Base-by-base conservation (phyloP, 805 yeast genomes). In the Komagataella kurtzmanii region DNA sequence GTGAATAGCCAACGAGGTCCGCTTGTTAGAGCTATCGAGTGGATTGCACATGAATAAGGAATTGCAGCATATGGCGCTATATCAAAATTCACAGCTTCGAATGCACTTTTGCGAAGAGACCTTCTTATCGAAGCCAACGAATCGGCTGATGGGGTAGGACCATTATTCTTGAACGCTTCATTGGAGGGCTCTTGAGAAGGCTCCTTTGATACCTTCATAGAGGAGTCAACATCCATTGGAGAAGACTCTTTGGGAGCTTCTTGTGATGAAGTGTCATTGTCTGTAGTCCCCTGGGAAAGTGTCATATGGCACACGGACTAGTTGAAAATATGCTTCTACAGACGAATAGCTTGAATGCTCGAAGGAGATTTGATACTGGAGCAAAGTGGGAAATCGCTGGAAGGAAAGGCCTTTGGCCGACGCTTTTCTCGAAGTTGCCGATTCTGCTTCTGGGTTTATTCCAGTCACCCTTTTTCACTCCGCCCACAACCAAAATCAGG, bases 1-100 rank as follows among this genome's bases (percentile, higher is more conserved):
- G 96, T 83, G 59, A 90, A 84, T 45, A 93, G 71, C 84, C 89
- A 90, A 61, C 82, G 83, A 46, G 89, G 83, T 5, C 95, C 95
- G 58, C 77, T 79, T 1, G 95, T 78, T 48, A 88, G 70, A 1
- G 90, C 83, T 43, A 91, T 58, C 2, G 93, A 76, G 65, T 88
- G 88, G 36, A 93, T 83, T 24, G 85, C 82, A 1, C 87, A 69
- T 1, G 88, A 75, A 59, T 87, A 88, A 1, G 96, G 91, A 8
- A 90, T 82, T 1, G 97, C 97, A 18, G 85, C 95, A 8, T 85
- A 77, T 0, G 99, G 98, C 44, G 78, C 72, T 2, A 91, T 80
- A 53, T 86, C 95, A 57, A 81, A 51, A 18, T 45, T 14, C 14
- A 7, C 14, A 6, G 53, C 53, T 7, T n/a, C 40, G 49, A 24